Base-by-base conservation (phyloP, 164 flowering plant species). In the Santalum album region DNA sequence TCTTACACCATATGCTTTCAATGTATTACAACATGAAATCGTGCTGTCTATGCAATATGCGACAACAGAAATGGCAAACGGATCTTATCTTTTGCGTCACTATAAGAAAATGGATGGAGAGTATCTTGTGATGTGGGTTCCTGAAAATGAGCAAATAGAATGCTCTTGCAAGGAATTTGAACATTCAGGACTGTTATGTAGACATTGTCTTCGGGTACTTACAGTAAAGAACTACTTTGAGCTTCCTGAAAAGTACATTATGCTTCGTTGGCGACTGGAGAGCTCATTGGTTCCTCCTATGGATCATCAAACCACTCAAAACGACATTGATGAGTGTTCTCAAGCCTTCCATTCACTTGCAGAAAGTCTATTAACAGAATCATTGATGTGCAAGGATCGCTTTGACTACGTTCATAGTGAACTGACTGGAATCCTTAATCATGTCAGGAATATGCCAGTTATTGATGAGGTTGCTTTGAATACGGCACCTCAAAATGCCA, bases 81-180 rank as follows among this genome's bases (percentile, higher is more conserved):
- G 49, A 45, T 45, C 49, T 45, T 21, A 45, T 21, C 49, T 45
- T 45, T 21, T 45, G 49, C 49, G 49, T 10, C 49, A 45, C 14
- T 45, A 45, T 18, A 45, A 45, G 15, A 45, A 45, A 21, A 20
- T 74, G 75, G 75, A 68, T 35, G 70, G 65, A 15, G 78, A 65
- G 46, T 57, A 49, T 51, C 64, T 62, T 63, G 75, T 71, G 21
- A n/a, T 65, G 19, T 65, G 73, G 75, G 65, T 59, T 12, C 70
- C 61, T 12, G 74, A 65, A 43, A 63, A 65, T 36, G 70, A 67
- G 42, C 65, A 60, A 27, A 54, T 74, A 21, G 72, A 67, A 25
- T 74, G 75, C 55, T 67, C 78, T 15, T 70, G 72, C 24, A 74
- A 70, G 63, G 72, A 64, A 51, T 70, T 74, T 43, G 75, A 65